These are phyloP conservation scores for Torrubiella hemipterigena DNA, from an alignment of 2,329 filamentous ascomycete species.

Conservation along the genomic window DNA sequence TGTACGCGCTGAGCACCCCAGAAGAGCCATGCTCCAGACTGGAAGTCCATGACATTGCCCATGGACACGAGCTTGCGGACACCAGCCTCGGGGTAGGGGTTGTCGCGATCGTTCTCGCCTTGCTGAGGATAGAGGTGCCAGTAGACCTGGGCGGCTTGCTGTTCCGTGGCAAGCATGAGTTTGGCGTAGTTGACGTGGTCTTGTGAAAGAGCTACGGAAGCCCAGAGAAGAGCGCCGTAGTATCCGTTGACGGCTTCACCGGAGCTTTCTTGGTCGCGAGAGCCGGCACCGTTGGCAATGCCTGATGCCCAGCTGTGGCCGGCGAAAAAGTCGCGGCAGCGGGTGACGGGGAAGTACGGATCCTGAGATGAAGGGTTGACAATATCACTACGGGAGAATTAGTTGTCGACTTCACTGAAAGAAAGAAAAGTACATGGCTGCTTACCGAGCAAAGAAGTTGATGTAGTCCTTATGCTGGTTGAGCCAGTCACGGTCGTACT, in stretches of 20 bases:
- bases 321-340: constrained; percentile 14
- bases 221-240: constrained; percentile 15
- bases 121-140: constrained; percentile 12
- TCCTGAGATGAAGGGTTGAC: constrained; percentile 14
- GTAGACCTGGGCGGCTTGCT: constrained; percentile 12
- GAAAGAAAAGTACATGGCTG: background rate
- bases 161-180: constrained; percentile 13
- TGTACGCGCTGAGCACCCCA: constrained; percentile 4
- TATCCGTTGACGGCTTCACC: constrained; percentile 14
- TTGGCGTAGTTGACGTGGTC: constrained; percentile 13
- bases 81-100: constrained; percentile 12
- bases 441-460: constrained; percentile 13
- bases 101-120: constrained; percentile 9
- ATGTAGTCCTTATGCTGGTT: constrained; percentile 13
- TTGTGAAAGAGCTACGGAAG: constrained; percentile 10
- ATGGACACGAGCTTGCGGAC: constrained; percentile 9
- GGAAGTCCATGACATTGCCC: constrained; percentile 13
- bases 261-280: constrained; percentile 15
- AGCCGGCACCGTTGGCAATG: constrained; percentile 13
- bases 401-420: background rate
- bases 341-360: constrained; percentile 14
- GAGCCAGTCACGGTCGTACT: constrained; percentile 12
- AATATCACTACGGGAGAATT: constrained; percentile 8
- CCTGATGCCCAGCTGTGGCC: constrained; percentile 17
- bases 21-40: constrained; percentile 12